Conservation (phyloP, 1,284 basidiomycete genomes). For the Ganoderma lingzhi region DNA sequence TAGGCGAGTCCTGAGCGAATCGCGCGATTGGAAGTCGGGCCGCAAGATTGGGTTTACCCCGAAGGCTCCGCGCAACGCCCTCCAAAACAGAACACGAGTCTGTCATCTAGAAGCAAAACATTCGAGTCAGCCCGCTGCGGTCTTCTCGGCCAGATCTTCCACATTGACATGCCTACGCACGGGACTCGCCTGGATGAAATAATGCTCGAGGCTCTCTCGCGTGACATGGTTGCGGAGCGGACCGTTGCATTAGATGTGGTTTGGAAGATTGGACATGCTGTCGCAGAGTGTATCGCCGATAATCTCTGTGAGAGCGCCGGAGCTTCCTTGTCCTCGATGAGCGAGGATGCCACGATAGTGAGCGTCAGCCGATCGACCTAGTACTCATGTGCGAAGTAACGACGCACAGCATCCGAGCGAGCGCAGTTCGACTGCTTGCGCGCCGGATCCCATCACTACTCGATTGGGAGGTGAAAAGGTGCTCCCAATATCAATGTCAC, state of each 20-base stretch:
- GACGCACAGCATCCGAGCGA: background rate
- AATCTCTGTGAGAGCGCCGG: slow-evolving; percentile 1
- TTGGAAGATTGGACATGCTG: background rate
- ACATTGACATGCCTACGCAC: background rate
- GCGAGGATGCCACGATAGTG: background rate
- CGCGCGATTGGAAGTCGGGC: background rate
- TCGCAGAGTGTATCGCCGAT: background rate
- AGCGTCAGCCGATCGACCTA: background rate
- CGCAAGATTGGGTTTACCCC: background rate
- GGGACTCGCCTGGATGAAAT: background rate
- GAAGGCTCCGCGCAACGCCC: background rate
- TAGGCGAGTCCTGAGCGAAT: no score
- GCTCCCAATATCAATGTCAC: background rate
- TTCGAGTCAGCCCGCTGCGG: background rate
- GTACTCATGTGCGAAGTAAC: background rate
- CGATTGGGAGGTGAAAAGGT: background rate
- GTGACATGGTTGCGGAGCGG: background rate
- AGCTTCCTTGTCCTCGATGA: background rate
- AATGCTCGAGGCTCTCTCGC: background rate
- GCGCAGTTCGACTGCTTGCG: background rate
- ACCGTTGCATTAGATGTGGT: slow-evolving; percentile 1
- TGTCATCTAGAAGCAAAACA: background rate
- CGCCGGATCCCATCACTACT: background rate
- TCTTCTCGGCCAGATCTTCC: background rate
- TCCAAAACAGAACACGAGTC: background rate